Evolutionary conservation across 2,329 filamentous ascomycete species (phyloP).

Genomic region (Colletotrichum neosansevieriae): DNA sequence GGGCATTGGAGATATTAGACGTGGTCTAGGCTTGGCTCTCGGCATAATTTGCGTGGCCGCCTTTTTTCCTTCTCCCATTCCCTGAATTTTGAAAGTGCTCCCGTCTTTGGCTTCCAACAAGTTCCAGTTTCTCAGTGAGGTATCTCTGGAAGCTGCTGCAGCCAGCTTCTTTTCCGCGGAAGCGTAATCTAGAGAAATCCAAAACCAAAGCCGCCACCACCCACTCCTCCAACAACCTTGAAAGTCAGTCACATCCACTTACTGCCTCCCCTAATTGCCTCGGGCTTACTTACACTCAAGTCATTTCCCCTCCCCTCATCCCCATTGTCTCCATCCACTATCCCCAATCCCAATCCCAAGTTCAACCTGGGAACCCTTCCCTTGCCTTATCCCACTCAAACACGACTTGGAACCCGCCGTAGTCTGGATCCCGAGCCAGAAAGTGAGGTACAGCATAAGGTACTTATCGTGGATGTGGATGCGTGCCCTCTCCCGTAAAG

Average conservation of each 20-base stretch:
- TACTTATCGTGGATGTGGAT: background rate
- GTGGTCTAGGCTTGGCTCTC: constrained; percentile 29
- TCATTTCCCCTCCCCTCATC: background rate
- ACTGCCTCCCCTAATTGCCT: constrained; percentile 1
- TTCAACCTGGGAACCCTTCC: background rate
- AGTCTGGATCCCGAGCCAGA: too few relatives aligned
- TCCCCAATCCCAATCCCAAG: constrained; percentile 14
- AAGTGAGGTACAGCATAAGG: background rate
- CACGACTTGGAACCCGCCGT: background rate
- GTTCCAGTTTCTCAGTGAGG: too few relatives aligned
- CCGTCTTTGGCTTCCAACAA: too few relatives aligned
- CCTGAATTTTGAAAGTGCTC: too few relatives aligned
- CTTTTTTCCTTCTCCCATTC: background rate
- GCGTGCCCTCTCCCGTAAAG: background rate
- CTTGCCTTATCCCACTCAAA: constrained; percentile 3
- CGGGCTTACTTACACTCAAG: background rate
- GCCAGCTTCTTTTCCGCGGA: background rate
- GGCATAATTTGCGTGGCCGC: background rate
- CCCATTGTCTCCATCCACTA: constrained; percentile 6
- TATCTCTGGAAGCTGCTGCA: background rate
- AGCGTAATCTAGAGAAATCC: background rate
- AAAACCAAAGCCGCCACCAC: constrained; percentile 22
- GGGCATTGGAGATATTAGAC: constrained; percentile 27
- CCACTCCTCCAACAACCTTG: constrained; percentile 3
- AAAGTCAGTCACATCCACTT: constrained; percentile 10